Base-by-base conservation (phyloP, 352 stramenopile species). In the Pythium angustatum region DNA sequence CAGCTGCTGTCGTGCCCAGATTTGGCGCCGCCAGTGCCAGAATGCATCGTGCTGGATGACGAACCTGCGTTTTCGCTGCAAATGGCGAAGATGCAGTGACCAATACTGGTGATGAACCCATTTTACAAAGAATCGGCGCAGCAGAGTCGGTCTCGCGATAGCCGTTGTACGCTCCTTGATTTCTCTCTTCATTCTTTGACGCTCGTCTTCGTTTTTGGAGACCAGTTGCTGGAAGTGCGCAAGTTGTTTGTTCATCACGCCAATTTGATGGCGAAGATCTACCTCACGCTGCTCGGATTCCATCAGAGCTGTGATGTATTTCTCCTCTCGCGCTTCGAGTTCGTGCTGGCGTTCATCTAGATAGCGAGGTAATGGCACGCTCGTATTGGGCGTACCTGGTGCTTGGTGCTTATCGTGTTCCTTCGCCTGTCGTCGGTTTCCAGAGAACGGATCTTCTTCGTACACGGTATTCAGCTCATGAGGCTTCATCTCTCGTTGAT, bases 271-370 rank as follows among this genome's bases (percentile, higher is more conserved):
- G 12, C 78, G 74, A 4, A 93, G 62, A 30, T 91, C 79, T 0
- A 93, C 61, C 48, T 93, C 85, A 19, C 82, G 76, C 28, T 91
- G 85, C 57, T 93, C 85, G 0, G 81, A 91, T 58, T 86, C 77
- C 75, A 93, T 93, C 22, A 93, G 56, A 9, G 82, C 82, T 17
- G 77, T 73, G 22, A 93, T 87, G 47, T 91, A 91, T 48, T 89
- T 88, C 12, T 81, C 81, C 66, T 93, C 85, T 22, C 80, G 75
- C 1, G 83, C 69, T 26, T 91, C 77, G 0, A 90, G 76, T 21
- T 90, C 79, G 5, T 85, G 74, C 19, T 86, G 68, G 4, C 64
- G 63, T 21, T 69, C 58, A 38, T 43, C 57, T 8, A 50, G 22
- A 45, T 44, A 55, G 33, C 51, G 51, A n/a, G 57, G 57, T 5